Base-by-base conservation (phyloP, 345 rosid species). In the Luvunga scandens region DNA sequence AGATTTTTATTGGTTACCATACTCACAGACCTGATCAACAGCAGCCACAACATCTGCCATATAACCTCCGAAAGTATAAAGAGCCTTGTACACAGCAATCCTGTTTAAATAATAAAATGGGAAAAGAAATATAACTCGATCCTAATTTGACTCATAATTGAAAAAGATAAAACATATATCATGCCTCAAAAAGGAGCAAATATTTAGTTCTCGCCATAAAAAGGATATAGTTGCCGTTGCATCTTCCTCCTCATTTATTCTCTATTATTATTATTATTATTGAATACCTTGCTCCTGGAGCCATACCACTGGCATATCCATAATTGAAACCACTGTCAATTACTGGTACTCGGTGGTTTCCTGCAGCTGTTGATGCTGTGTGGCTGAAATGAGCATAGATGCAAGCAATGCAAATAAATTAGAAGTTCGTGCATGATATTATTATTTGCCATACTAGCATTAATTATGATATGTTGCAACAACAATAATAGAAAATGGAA, bases 11-110 rank as follows among this genome's bases (percentile, higher is more conserved):
- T 2, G 48, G 39, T 30, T 39, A 2, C 36, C 39, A 56, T 67
- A n/a, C 18, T 45, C 63, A 50, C 77, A 50, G 30, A 87, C 90
- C 90, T 83, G 87, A 79, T 87, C 90, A 73, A 87, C 83, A 56
- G 90, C 90, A 64, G 90, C 90, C 25, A 87, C 85, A 66, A 83
- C 90, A 80, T 87, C 90, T 19, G 90, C 78, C 86, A 85, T 87
- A 53, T 87, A 85, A 25, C 88, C 86, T 75, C 90, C 90, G 27
- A 87, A 85, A 60, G 82, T 73, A 71, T 85, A 83, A 12, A 87
- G 86, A 77, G 90, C 90, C 79, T 85, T 85, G 82, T 85, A 87
- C 73, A 83, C 85, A 53, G 88, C 88, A 65, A 87, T 85, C 83
- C 90, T 85, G 69, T 69, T 27, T 12, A 25, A 34, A 74, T 34